phyloP scores from a whole-genome alignment of 345 rosid species.

The Streptanthus diversifolius region DNA sequence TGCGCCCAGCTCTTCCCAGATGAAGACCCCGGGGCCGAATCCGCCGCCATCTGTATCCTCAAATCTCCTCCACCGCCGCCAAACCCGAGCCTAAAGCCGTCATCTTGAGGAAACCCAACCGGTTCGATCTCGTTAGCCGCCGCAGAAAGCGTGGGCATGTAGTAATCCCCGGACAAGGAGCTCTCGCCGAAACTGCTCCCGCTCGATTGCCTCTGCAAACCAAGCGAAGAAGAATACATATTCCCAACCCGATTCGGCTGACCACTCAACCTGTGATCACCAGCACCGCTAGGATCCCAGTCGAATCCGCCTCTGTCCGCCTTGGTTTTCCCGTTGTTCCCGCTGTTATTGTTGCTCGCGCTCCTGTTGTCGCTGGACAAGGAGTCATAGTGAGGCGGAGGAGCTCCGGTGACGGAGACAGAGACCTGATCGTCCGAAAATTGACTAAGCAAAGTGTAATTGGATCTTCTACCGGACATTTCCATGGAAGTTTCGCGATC shows the following conservation, averaged over 20 bases:
- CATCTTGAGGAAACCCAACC: slow-evolving; percentile 53
- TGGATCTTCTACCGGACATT: slow-evolving; percentile 87
- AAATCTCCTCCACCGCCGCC: slow-evolving; percentile 43
- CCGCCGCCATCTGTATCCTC: slow-evolving; percentile 42
- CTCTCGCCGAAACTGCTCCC: slow-evolving; percentile 98
- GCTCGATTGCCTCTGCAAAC: slow-evolving; percentile 88
- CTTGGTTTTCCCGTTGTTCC: slow-evolving; percentile 41
- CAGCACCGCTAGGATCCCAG: slow-evolving; percentile 57
- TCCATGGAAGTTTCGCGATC: slow-evolving; percentile 51
- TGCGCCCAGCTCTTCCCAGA: slow-evolving; percentile 97
- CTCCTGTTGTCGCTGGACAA: slow-evolving; percentile 57
- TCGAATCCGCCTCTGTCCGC: slow-evolving; percentile 53
- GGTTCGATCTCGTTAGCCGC: slow-evolving; percentile 70
- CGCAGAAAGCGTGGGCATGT: slow-evolving; percentile 53
- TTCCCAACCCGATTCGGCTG: slow-evolving; percentile 51
- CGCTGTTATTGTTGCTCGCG: slow-evolving; percentile 9
- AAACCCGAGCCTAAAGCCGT: slow-evolving; percentile 36
- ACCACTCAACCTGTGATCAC: slow-evolving; percentile 46
- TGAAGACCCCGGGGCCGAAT: slow-evolving; percentile 42
- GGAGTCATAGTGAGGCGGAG: slow-evolving; percentile 56
- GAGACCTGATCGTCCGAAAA: slow-evolving; percentile 64
- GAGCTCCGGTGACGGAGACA: slow-evolving; percentile 44
- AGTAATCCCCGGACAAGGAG: slow-evolving; percentile 87
- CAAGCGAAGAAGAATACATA: slow-evolving; percentile 50
- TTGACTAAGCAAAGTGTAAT: slow-evolving; percentile 78